Evolutionary conservation across 2,329 filamentous ascomycete genomes (phyloP), one percentile per base, ranked within the genome.

Genomic region (Xylariales sp.): DNA sequence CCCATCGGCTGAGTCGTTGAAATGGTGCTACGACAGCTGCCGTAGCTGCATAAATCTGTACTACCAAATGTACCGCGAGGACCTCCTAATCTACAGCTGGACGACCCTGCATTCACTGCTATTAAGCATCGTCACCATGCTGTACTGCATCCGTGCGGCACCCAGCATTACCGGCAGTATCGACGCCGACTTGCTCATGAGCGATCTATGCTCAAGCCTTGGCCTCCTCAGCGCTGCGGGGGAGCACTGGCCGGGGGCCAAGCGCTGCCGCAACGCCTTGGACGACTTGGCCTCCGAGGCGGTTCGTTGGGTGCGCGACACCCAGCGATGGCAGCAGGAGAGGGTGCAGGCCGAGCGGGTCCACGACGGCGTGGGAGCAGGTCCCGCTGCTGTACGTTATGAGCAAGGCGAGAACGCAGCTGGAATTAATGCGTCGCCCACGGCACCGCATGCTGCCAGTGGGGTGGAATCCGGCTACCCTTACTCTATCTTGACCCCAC

Each of bases 241-340:
- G 1, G 72, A 74, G 40, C 65, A 75, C 40, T 76, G 72, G 70
- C 56, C 62, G 0, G 70, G 70, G 5, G 72, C 70, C 1, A 70
- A 68, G 40, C 57, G 63, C 11, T 64, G 65, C 31, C 59, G 68
- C 4, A 63, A 69, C n/a, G 62, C 68, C 2, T 31, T 71, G 1
- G 63, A 70, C 24, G 63, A 65, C 3, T 43, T 69, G 33, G 33
- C 14, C 2, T 15, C 10, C 15, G 20, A 20, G 2, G 28, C 33
- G 21, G 19, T 23, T 12, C 33, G 33, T 10, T 36, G 19, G 33
- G 15, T 36, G n/a, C n/a, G n/a, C n/a, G n/a, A n/a, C n/a, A n/a
- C n/a, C n/a, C n/a, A n/a, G n/a, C n/a, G n/a, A n/a, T n/a, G n/a
- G n/a, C n/a, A n/a, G n/a, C n/a, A n/a, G n/a, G n/a, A n/a, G n/a